Evolutionary conservation across 2,329 filamentous ascomycete genomes (phyloP).

Genomic region (Fusarium subtropicale): DNA sequence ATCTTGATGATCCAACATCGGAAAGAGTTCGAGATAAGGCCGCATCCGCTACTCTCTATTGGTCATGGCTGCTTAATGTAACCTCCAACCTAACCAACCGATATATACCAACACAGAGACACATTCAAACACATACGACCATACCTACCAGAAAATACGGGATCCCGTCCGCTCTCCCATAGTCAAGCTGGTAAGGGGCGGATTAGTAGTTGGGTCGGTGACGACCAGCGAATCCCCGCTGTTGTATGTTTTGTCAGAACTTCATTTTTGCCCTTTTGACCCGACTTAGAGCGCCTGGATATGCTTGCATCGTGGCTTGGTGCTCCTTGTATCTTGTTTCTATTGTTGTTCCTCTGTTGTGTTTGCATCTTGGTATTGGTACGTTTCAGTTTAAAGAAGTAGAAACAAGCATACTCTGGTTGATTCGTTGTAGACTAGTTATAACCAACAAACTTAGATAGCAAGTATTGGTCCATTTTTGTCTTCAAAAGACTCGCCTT

Average conservation of each 20-base stretch:
- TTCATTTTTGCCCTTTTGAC: neutral
- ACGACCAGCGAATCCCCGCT: neutral
- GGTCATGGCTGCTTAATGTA: neutral
- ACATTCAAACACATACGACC: neutral
- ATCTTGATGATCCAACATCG: neutral
- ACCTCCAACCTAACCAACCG: rapidly evolving
- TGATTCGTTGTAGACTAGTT: too few relatives aligned
- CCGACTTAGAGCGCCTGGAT: neutral
- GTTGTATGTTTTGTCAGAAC: neutral
- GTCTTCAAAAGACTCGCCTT: neutral
- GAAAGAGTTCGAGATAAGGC: neutral
- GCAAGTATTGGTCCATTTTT: neutral
- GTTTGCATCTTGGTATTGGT: neutral
- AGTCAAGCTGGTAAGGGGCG: neutral
- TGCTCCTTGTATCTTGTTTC: neutral
- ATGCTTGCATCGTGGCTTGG: neutral
- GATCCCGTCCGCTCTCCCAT: neutral
- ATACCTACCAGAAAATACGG: neutral
- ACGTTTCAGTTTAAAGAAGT: neutral
- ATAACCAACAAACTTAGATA: neutral
- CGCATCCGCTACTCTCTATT: neutral
- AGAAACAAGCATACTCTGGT: neutral
- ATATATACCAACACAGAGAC: neutral
- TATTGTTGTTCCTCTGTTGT: neutral
- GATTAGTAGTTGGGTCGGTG: neutral